A percentile compares a stretch with the other conserved stretches of the same genome.
Conservation (phyloP, 176 grass and related monocot species). For the Aegilops umbellulata region DNA sequence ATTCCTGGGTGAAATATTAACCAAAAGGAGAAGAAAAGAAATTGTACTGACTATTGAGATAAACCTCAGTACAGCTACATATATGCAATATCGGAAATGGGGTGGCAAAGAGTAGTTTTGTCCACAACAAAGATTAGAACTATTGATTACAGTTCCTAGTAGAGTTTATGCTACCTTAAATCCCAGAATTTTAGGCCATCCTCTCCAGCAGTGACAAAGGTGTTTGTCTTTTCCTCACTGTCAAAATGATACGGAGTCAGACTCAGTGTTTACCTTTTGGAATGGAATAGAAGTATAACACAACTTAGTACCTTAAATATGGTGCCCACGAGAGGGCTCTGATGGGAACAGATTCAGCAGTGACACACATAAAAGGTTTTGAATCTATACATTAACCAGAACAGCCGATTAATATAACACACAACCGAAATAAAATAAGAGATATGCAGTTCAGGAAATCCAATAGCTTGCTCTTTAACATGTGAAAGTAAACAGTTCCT, state of each 20-base stretch:
- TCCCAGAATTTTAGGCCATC: slow-evolving; percentile 99
- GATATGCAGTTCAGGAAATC: slow-evolving; percentile 20
- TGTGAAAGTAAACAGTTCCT: neutral
- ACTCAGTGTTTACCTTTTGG: neutral
- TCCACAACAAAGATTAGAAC: neutral
- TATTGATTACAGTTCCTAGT: neutral
- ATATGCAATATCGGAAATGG: neutral
- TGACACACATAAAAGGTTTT: slow-evolving; percentile 83
- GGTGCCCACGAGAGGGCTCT: slow-evolving; percentile 93
- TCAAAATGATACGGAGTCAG: slow-evolving; percentile 20
- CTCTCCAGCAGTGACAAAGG: slow-evolving; percentile 81
- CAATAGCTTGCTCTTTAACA: slow-evolving; percentile 15
- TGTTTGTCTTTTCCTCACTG: slow-evolving; percentile 51
- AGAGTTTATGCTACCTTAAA: slow-evolving; percentile 57
- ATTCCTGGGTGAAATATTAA: neutral
- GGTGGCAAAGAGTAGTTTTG: neutral
- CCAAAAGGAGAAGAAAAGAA: neutral
- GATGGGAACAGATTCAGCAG: slow-evolving; percentile 84
- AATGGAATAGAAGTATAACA: slow-evolving; percentile 25
- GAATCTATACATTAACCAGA: slow-evolving; percentile 58
- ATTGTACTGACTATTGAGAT: neutral
- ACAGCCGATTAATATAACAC: neutral
- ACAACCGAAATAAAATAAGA: slow-evolving; percentile 19
- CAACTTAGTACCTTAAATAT: slow-evolving; percentile 50
- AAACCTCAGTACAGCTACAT: slow-evolving; percentile 7